Evolutionary conservation across 1,284 basidiomycete genomes (phyloP).

Genomic region (Sporisorium scitamineum): DNA sequence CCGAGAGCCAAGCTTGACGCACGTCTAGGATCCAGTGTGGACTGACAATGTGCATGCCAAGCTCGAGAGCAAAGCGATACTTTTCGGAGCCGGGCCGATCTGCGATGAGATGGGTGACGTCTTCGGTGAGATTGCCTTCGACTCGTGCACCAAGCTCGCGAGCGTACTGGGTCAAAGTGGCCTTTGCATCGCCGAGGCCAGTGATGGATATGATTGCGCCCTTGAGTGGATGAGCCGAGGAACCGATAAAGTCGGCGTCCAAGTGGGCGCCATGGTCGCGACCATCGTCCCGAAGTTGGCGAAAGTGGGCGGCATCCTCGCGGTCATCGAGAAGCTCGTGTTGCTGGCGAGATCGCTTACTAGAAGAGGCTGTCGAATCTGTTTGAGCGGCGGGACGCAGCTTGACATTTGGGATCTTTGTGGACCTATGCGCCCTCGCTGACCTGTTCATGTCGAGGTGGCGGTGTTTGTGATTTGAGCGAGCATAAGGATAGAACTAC

Average conservation of each 20-base stretch:
- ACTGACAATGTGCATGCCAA: constrained; percentile 79
- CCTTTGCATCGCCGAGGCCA: constrained; percentile 76
- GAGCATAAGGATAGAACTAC: constrained; percentile 4
- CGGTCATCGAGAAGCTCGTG: constrained; percentile 42
- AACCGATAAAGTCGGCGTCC: constrained; percentile 58
- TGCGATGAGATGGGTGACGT: constrained; percentile 83
- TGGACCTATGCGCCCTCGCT: constrained; percentile 60
- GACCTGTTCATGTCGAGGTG: constrained; percentile 53
- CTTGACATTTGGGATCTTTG: constrained; percentile 67
- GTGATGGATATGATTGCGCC: constrained; percentile 79
- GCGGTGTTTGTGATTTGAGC: neutral
- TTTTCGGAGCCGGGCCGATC: constrained; percentile 79
- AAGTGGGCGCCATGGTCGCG: constrained; percentile 61
- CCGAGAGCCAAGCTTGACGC: constrained; percentile 79
- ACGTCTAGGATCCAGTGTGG: constrained; percentile 79
- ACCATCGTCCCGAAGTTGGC: constrained; percentile 59
- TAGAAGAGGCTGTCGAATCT: constrained; percentile 8
- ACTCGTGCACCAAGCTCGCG: constrained; percentile 79
- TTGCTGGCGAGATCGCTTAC: constrained; percentile 14
- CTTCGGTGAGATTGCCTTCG: constrained; percentile 79
- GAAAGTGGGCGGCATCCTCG: constrained; percentile 61
- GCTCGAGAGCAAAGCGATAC: constrained; percentile 82
- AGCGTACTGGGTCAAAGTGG: constrained; percentile 79
- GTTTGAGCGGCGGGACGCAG: constrained; percentile 56
- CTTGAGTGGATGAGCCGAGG: constrained; percentile 75